Evolutionary conservation across 345 rosid species (phyloP), one percentile per base, ranked within the genome.

Genomic region (Clausena lansium): DNA sequence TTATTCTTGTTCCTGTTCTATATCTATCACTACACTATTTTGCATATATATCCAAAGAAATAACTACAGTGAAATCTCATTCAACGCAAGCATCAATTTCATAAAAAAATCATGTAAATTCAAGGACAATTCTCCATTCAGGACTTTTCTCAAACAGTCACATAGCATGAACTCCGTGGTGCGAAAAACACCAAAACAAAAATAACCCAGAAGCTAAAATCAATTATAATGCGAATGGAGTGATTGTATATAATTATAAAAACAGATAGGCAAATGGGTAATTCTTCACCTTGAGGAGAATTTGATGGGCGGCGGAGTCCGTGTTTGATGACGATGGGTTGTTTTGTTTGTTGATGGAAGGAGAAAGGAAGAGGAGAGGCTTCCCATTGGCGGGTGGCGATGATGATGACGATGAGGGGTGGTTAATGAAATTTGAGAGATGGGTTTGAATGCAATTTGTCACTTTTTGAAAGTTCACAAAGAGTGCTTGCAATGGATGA

Each of bases 101-200:
- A 72, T 72, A 57, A 14, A 57, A 36, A 25, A 45, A n/a, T 17
- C 14, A 24, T 15, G n/a, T 28, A 62, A 27, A 74, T 17, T 39
- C 68, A 41, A 28, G 27, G 57, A 24, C 17, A 17, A 28, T 28
- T 71, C 54, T 27, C 78, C 86, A 62, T 2, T 85, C 68, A 60
- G 87, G 81, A 86, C 83, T 87, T 88, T 83, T 71, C 66, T 81
- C 94, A 80, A 90, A 88, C 92, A 90, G 70, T 7, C 87, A 45
- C 17, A 67, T 55, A 38, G 65, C 84, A 72, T 19, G 14, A 11
- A 59, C 59, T 11, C 19, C 13, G 25, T 19, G 0, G 62, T 45
- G 17, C 2, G 9, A 0, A 14, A 8, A n/a, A 67, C 50, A 20
- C 68, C 20, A 8, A n/a, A 24, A 14, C 60, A 17, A 15, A 36